phyloP scores from a whole-genome alignment of 2,329 filamentous ascomycete genomes.

The Mariannaea elegans region DNA sequence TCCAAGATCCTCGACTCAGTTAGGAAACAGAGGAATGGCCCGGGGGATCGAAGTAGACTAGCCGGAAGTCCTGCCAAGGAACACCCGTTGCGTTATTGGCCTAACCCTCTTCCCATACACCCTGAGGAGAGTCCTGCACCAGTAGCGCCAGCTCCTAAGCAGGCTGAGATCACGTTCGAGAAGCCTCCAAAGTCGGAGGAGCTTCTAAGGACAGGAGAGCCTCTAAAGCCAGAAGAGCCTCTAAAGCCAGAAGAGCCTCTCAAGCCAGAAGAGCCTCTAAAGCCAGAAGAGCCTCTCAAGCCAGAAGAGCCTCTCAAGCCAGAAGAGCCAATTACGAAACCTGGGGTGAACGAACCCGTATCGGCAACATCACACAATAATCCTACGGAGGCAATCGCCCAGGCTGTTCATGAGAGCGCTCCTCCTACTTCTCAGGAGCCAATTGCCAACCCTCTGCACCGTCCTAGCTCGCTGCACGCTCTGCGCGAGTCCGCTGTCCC shows the following conservation, averaged over 20 bases:
- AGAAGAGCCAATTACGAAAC: background rate
- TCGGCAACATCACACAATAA: background rate
- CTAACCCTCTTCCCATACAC: slow-evolving; percentile 35
- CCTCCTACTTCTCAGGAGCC: slow-evolving; percentile 41
- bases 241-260: background rate
- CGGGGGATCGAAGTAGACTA: slow-evolving; percentile 14
- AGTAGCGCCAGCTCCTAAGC: slow-evolving; percentile 8
- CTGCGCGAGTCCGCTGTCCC: slow-evolving; percentile 92
- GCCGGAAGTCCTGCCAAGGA: slow-evolving; percentile 43
- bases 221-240: background rate
- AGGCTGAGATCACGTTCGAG: slow-evolving; percentile 8
- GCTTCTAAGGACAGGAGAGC: too few species aligned
- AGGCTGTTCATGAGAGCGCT: slow-evolving; percentile 28
- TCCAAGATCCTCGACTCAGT: slow-evolving; percentile 54
- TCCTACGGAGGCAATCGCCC: slow-evolving; percentile 7
- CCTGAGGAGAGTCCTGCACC: slow-evolving; percentile 10
- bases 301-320: background rate
- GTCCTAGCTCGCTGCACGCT: slow-evolving; percentile 60
- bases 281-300: slow-evolving; percentile 1
- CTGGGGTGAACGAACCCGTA: background rate
- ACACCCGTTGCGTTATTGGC: slow-evolving; percentile 50
- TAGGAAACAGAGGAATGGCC: slow-evolving; percentile 37
- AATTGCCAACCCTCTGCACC: slow-evolving; percentile 22
- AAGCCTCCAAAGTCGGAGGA: background rate
- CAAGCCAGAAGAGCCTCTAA: background rate